Percentiles rank a stretch among this genome's conserved stretches.
Evolutionary conservation across 345 rosid species (phyloP).

Genomic region (Eucalyptus cloeziana): DNA sequence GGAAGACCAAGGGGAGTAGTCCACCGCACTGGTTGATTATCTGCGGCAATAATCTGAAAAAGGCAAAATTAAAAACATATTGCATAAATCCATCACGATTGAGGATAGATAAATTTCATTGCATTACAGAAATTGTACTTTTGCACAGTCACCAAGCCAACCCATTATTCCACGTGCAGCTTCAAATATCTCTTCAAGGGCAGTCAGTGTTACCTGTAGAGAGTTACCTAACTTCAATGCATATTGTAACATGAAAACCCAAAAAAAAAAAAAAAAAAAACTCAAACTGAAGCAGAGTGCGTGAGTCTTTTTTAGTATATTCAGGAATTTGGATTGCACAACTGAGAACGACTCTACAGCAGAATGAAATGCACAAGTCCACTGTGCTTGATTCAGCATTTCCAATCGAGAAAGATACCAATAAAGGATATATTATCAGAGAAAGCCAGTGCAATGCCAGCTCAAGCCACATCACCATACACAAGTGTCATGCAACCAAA

Average conservation of each 20-base stretch:
- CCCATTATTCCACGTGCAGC: conserved; percentile 93
- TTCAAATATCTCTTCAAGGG: conserved; percentile 86
- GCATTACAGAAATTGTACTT: conserved; percentile 23
- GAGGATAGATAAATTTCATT: background rate
- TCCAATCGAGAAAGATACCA: background rate
- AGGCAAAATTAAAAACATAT: background rate
- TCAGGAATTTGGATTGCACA: background rate
- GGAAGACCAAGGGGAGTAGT: conserved; percentile 96
- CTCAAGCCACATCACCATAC: background rate
- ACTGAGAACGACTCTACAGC: background rate
- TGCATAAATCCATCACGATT: background rate
- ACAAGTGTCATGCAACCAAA: background rate
- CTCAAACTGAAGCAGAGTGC: background rate
- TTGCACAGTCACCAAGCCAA: conserved; percentile 97
- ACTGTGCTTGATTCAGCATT: background rate
- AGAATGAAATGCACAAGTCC: background rate
- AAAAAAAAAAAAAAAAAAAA: too few relatives aligned
- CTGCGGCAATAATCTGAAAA: conserved; percentile 70
- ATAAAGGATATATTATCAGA: background rate
- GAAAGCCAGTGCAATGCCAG: background rate
- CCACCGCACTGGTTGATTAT: conserved; percentile 85
- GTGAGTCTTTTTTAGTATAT: background rate
- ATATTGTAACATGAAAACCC: background rate
- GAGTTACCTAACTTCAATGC: background rate
- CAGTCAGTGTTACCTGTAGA: conserved; percentile 75